Evolutionary conservation across 2,329 filamentous ascomycete species (phyloP).

Genomic region (Colletotrichum godetiae): DNA sequence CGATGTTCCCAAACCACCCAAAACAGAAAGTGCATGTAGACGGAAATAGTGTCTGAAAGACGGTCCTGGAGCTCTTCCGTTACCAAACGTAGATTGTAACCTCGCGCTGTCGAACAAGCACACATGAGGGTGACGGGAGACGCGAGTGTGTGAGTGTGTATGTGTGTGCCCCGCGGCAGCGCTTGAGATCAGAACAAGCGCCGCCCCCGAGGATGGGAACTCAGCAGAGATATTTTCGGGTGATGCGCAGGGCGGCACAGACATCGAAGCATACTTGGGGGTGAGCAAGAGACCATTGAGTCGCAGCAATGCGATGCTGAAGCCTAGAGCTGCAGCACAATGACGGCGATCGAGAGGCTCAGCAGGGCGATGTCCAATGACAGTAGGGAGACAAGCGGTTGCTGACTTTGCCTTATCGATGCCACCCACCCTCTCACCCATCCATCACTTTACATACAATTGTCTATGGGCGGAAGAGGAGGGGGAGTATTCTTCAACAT

Average conservation of each 20-base stretch:
- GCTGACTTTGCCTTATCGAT: constrained; percentile 10
- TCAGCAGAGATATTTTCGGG: background rate
- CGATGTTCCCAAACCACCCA: background rate
- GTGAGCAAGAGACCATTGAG: background rate
- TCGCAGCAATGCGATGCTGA: constrained; percentile 28
- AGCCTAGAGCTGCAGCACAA: constrained; percentile 21
- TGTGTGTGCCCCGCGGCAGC: background rate
- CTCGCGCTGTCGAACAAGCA: background rate
- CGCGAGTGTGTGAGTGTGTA: too few relatives aligned
- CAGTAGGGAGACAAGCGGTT: background rate
- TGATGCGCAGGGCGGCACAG: background rate
- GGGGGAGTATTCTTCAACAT: background rate
- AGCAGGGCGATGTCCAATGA: constrained; percentile 5
- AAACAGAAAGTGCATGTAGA: background rate
- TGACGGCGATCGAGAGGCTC: constrained; percentile 23
- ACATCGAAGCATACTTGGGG: too few relatives aligned
- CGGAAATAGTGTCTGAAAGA: background rate
- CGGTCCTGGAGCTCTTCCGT: too few relatives aligned
- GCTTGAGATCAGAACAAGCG: background rate
- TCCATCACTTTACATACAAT: background rate
- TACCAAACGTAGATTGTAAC: background rate
- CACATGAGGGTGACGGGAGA: background rate
- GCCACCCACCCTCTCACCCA: constrained; percentile 15
- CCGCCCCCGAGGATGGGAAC: background rate
- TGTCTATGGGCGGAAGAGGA: background rate